A percentile compares a stretch with the other conserved stretches of the same genome.
phyloP scores from a whole-genome alignment of 306 rosid genomes.

The Acacia crassicarpa region DNA sequence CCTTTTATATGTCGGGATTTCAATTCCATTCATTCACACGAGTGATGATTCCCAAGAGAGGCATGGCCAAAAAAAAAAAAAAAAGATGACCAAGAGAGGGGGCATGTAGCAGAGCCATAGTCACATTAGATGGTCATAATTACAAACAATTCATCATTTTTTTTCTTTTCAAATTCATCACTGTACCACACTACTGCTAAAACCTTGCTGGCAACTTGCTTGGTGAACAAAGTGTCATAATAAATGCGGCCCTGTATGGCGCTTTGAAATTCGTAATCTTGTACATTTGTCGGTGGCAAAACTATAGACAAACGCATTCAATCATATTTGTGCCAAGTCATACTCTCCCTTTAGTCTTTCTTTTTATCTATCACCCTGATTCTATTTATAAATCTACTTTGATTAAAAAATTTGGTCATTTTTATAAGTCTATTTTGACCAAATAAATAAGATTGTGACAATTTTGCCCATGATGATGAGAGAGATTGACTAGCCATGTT shows the following conservation, averaged over 20 bases:
- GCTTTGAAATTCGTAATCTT: not conserved
- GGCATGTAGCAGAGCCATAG: not conserved
- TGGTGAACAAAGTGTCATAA: not conserved
- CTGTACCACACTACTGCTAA: too few species aligned
- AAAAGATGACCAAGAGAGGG: too few species aligned
- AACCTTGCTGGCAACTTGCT: not conserved
- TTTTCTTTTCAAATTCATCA: not conserved
- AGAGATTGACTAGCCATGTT: too few species aligned
- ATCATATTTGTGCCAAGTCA: too few species aligned
- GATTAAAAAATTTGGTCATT: too few species aligned
- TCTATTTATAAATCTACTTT: too few species aligned
- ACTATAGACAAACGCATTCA: not conserved
- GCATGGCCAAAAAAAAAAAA: not conserved
- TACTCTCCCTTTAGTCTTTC: too few species aligned
- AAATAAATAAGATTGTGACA: too few species aligned
- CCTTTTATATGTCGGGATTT: slow-evolving; percentile 10
- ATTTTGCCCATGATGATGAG: too few species aligned
- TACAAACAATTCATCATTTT: not conserved
- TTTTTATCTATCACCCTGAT: too few species aligned
- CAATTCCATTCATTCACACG: not conserved
- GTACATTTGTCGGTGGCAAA: not conserved
- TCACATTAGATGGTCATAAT: not conserved
- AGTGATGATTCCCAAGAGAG: not conserved
- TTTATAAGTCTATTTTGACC: too few species aligned
- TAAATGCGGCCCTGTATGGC: not conserved